These are phyloP conservation scores for Gynandropsis gynandra DNA, from an alignment of 345 rosid genomes.

Conservation along the genomic window DNA sequence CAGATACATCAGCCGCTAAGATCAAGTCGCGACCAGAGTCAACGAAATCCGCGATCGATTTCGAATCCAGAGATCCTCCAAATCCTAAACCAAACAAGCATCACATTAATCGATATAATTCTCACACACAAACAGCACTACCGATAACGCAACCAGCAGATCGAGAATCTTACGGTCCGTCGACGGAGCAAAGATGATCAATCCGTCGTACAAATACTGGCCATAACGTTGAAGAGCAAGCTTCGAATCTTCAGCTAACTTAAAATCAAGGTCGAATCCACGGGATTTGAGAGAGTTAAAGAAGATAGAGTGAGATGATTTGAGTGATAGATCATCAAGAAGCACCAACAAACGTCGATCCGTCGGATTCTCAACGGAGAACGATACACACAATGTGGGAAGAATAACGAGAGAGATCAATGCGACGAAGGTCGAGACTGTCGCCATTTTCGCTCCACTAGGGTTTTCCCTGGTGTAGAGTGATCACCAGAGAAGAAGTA, in stretches of 20 bases:
- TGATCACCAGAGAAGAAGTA: slow-evolving; percentile 11
- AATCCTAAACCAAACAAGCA: slow-evolving; percentile 27
- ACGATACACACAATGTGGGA: slow-evolving; percentile 37
- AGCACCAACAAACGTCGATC: slow-evolving; percentile 52
- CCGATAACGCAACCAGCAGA: neutral
- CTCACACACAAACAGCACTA: neutral
- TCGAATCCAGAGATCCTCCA: slow-evolving; percentile 57
- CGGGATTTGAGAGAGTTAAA: slow-evolving; percentile 51
- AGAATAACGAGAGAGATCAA: slow-evolving; percentile 27
- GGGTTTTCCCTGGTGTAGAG: slow-evolving; percentile 10
- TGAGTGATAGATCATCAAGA: slow-evolving; percentile 54
- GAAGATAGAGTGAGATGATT: slow-evolving; percentile 60
- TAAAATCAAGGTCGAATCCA: slow-evolving; percentile 55
- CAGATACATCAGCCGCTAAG: slow-evolving; percentile 50
- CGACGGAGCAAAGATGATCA: slow-evolving; percentile 55
- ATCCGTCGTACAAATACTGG: slow-evolving; percentile 50
- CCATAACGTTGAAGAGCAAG: slow-evolving; percentile 61
- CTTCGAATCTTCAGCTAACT: slow-evolving; percentile 50
- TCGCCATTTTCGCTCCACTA: slow-evolving; percentile 23
- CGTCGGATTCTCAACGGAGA: slow-evolving; percentile 46
- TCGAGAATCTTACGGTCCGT: slow-evolving; percentile 42
- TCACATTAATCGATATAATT: neutral
- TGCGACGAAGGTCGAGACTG: slow-evolving; percentile 21
- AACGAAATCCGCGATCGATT: slow-evolving; percentile 51
- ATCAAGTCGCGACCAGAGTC: slow-evolving; percentile 71